Conservation (phyloP, 2,329 filamentous ascomycete species). For the Pseudogymnoascus sp. region DNA sequence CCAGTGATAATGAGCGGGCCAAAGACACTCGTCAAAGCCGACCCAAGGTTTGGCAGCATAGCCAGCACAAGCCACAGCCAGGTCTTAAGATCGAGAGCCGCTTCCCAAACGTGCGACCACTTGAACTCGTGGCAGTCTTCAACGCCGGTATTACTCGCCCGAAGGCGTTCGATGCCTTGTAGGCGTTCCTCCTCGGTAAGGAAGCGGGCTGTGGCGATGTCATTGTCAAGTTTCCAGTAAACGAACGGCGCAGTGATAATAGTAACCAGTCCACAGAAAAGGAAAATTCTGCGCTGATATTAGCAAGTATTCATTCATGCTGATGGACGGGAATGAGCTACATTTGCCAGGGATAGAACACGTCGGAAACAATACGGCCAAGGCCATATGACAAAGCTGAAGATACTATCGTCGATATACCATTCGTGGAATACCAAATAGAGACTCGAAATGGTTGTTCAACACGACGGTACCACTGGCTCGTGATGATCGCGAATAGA, state of each 20-base stretch:
- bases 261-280: constrained; percentile 45
- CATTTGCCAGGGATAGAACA: constrained; percentile 51
- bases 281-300: constrained; percentile 22
- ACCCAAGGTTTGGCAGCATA: constrained; percentile 8
- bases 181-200: constrained; percentile 45
- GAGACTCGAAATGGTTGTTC: constrained; percentile 53
- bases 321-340: constrained; percentile 37
- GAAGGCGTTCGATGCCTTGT: constrained; percentile 46
- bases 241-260: constrained; percentile 45
- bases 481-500: constrained; percentile 46
- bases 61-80: constrained; percentile 36
- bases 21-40: neutral
- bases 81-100: constrained; percentile 50
- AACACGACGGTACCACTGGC: constrained; percentile 47
- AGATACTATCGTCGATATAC: constrained; percentile 41
- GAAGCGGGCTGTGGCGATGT: constrained; percentile 49
- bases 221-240: constrained; percentile 52
- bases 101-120: constrained; percentile 46
- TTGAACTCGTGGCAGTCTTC: constrained; percentile 54
- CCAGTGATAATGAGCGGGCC: constrained; percentile 4
- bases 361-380: constrained; percentile 45
- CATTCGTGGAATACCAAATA: constrained; percentile 53
- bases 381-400: constrained; percentile 48
- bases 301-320: constrained; percentile 26
- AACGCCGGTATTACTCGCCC: constrained; percentile 38